Evolutionary conservation across 1,284 basidiomycete species (phyloP), one percentile per base, ranked within the genome.

Genomic region (Stygiomarasmius scandens): DNA sequence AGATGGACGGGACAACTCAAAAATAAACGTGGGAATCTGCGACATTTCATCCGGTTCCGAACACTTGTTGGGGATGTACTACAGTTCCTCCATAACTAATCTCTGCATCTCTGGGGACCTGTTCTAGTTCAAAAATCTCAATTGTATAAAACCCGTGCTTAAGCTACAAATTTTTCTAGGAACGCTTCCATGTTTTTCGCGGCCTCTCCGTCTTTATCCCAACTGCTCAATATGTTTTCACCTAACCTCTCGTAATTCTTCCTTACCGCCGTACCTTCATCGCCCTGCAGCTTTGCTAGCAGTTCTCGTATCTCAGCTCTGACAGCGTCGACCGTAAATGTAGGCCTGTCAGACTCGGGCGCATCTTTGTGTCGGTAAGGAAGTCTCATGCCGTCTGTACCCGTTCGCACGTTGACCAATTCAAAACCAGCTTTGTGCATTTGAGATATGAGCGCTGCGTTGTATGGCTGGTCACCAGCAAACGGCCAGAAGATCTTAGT

Each of bases 401-500:
- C 62, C 3, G 63, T 62, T 14, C 63, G 62, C 14, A 68, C 61
- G 53, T 66, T 63, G 5, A 65, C 45, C 1, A 66, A 49, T 19
- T 68, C 65, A 49, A 68, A 64, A 1, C 56, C 64, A n/a, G 58
- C 63, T 27, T 63, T 56, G 14, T 66, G 55, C 5, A 52, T 62
- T 23, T 62, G 53, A 3, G 58, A 51, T 20, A 67, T 49, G 16
- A 61, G 59, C 1, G 47, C 54, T 0, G 65, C 63, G 3, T 58
- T 62, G 2, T 59, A 36, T 0, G 65, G 65, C 47, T 67, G 65
- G 27, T 68, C 67, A 0, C 41, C 65, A 11, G 60, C 55, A 45
- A 68, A 64, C 1, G 67, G 67, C 67, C 67, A 68, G 45, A 61
- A 65, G 3, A 69, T 67, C 54, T 65, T 68, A 12, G 43, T 20